Conservation (phyloP, 2,329 filamentous ascomycete genomes). For the Sporothrix brasiliensis region DNA sequence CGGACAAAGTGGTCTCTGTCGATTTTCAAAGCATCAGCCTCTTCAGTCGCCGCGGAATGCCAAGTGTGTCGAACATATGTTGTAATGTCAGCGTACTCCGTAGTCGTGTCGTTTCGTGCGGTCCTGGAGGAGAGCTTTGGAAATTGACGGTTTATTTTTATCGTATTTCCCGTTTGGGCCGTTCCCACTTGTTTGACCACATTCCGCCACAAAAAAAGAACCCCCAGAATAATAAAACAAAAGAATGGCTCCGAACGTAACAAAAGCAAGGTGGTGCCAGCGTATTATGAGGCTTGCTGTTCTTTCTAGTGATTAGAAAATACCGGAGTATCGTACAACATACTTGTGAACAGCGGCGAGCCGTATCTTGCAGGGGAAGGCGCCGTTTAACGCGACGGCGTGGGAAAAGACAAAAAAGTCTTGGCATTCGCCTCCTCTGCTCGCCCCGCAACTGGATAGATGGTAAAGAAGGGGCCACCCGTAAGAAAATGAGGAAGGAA, state of each 20-base stretch:
- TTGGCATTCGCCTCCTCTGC: conserved; percentile 6
- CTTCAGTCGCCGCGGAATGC: neutral
- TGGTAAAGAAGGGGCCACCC: conserved; percentile 18
- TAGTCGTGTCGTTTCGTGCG: neutral
- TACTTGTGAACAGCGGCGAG: neutral
- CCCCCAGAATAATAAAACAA: conserved; percentile 6
- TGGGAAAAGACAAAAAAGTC: conserved; percentile 2
- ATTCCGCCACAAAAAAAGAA: conserved; percentile 9
- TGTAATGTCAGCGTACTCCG: neutral
- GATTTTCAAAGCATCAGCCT: neutral
- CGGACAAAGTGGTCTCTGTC: neutral
- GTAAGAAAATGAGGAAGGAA: conserved; percentile 24
- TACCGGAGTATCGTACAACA: neutral
- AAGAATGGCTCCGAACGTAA: neutral
- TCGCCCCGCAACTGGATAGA: neutral
- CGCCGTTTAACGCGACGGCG: too few species aligned
- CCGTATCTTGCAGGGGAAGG: neutral
- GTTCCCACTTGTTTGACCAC: conserved; percentile 5
- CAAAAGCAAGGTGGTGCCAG: conserved; percentile 16
- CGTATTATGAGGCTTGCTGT: neutral
- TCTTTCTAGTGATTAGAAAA: neutral
- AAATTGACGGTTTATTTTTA: neutral
- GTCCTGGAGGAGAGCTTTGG: conserved; percentile 11
- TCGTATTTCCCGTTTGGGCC: conserved; percentile 11
- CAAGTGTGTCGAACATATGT: neutral